Evolutionary conservation across 441 rosid genomes (phyloP), one percentile per base, ranked within the genome.

Genomic region (Melianthus villosus): DNA sequence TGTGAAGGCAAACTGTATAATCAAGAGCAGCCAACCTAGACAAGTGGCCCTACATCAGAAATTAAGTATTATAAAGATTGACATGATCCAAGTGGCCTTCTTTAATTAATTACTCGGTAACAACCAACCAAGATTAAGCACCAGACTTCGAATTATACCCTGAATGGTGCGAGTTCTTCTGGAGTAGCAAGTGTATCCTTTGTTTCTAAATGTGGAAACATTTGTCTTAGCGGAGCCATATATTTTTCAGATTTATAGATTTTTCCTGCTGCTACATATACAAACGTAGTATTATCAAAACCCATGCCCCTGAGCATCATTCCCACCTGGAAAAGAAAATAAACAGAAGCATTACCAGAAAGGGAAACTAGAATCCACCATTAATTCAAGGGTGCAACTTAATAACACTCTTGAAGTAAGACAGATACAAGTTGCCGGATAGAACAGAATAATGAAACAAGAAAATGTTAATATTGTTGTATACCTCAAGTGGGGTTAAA

Each of bases 241-340:
- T 64, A 77, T 66, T 65, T 89, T 12, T 89, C 89, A 7, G 69
- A 85, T 49, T 79, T 79, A 51, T 89, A 89, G 55, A 84, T 81
- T 59, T 77, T 73, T 46, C 98, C 98, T 0, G 98, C 92, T 37
- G 96, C 94, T 17, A 79, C 73, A 41, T 76, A 89, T 9, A 89
- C 73, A 35, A 74, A 60, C 13, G 96, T 89, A 34, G 64, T 73
- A 49, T 73, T 84, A 57, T 69, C 69, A 47, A 81, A 89, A 38
- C 96, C 96, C 96, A 89, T 89, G 43, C 95, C 97, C 54, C 97
- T 76, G 42, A 89, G 96, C 94, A 89, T 77, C 89, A 89, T 71
- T 42, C 97, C 97, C 0, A 81, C 97, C 97, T 87, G 59, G 46
- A 63, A 63, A 20, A 20, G 23, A 6, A 20, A 20, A 20, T 6